phyloP scores from a whole-genome alignment of 2,329 filamentous ascomycete species.

The Teratosphaeria pseudoeucalypti region DNA sequence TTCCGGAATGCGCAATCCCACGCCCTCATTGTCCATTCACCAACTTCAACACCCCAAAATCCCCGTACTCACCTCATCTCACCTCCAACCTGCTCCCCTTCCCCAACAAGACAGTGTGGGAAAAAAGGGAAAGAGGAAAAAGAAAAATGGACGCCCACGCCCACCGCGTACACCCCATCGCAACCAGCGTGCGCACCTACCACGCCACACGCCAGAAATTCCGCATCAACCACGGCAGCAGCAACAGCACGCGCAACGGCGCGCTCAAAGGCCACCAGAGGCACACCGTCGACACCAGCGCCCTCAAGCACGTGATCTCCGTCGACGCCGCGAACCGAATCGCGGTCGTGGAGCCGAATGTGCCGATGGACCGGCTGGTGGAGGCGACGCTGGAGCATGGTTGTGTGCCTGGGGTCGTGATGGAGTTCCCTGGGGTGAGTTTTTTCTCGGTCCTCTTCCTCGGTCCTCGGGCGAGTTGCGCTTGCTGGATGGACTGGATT shows the following conservation, averaged over 20 bases:
- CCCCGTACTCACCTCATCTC: neutral
- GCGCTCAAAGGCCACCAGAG: slow-evolving; percentile 27
- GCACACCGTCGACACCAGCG: slow-evolving; percentile 38
- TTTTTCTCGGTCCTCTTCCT: neutral
- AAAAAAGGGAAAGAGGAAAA: too few species aligned
- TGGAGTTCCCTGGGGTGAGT: slow-evolving; percentile 52
- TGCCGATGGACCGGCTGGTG: slow-evolving; percentile 56
- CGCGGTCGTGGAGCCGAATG: slow-evolving; percentile 55
- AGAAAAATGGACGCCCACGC: neutral
- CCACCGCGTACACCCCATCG: slow-evolving; percentile 18
- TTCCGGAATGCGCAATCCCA: neutral
- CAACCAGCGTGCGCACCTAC: slow-evolving; percentile 35
- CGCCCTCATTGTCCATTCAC: neutral
- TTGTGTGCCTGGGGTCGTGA: slow-evolving; percentile 54
- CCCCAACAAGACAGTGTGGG: too few species aligned
- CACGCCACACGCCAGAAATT: slow-evolving; percentile 37
- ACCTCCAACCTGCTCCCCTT: neutral
- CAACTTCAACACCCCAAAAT: neutral
- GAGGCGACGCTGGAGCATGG: slow-evolving; percentile 45
- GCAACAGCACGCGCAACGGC: slow-evolving; percentile 34
- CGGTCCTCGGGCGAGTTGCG: too few species aligned
- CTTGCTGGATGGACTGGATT: too few species aligned
- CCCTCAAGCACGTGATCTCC: slow-evolving; percentile 36
- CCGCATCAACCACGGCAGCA: slow-evolving; percentile 47
- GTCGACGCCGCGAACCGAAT: slow-evolving; percentile 30